Evolutionary conservation across 192 early-diverging fungal species (phyloP), one percentile per base, ranked within the genome.

Genomic region (Funneliformis mosseae): DNA sequence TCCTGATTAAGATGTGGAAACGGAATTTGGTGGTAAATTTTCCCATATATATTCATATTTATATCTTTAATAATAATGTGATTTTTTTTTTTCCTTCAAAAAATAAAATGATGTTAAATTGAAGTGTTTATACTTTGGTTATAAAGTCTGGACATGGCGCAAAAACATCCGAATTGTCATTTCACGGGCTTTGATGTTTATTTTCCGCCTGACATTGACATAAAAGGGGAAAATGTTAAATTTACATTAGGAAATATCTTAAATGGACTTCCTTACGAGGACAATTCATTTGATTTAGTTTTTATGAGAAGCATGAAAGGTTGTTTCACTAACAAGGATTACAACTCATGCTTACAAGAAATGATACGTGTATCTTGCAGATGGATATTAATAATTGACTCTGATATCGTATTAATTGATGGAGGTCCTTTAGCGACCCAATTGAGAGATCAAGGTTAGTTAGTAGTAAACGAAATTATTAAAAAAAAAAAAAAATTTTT

Each of bases 141-240:
- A 55, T 21, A 50, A 14, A 55, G 50, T 69, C 9, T 69, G 4
- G 83, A 84, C 43, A 67, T 79, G 46, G 81, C 83, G 1, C 74
- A 59, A 45, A 77, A 82, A 75, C 79, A 76, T 41, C 83, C 80
- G 16, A 55, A 61, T 69, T 70, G 71, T 60, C 42, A 84, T 11
- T 84, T 82, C 46, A 68, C 60, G 11, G 83, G 83, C n/a, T 46
- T 82, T 1, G 83, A 84, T 60, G 74, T 84, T 11, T 73, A 55
- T 55, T 55, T 55, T 55, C 50, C 50, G 16, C 50, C 21, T 6
- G 63, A 66, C 0, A 72, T 82, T 6, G 71, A 66, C 0, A 72
- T 82, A 11, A 66, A 77, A 61, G 77, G 76, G 3, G 23, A 43
- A 4, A 84, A 84, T 50, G 81, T 82, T 33, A 18, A 55, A 7